Evolutionary conservation across 2,329 filamentous ascomycete genomes (phyloP).

Genomic region (Didymella segeticola): DNA sequence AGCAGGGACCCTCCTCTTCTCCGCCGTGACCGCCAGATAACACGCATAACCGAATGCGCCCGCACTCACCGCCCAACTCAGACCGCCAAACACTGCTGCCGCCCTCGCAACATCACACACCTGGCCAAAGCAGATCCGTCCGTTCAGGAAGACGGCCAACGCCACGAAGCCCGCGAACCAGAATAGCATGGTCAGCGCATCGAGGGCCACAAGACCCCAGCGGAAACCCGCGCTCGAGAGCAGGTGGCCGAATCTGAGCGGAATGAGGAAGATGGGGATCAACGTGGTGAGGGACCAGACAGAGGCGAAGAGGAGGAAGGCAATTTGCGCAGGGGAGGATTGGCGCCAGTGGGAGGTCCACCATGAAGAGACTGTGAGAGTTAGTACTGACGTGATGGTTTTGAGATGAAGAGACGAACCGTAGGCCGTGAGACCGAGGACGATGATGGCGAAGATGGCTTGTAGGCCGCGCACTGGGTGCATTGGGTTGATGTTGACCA

Average conservation of each 20-base stretch:
- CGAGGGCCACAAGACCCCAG: conserved; percentile 65
- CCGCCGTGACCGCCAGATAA: conserved; percentile 43
- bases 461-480: conserved; percentile 72
- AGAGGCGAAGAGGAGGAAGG: conserved; percentile 81
- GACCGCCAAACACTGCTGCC: conserved; percentile 70
- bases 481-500: conserved; percentile 56
- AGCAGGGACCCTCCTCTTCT: conserved; percentile 21
- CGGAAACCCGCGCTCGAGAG: conserved; percentile 63
- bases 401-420: conserved; percentile 53
- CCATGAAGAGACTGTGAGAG: conserved; percentile 62
- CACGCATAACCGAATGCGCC: conserved; percentile 45
- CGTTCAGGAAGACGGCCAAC: conserved; percentile 69
- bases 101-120: conserved; percentile 69
- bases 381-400: background rate
- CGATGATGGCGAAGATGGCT: conserved; percentile 72
- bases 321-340: conserved; percentile 63
- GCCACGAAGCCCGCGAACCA: conserved; percentile 90
- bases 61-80: conserved; percentile 62
- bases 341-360: conserved; percentile 60
- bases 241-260: conserved; percentile 60
- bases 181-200: conserved; percentile 79
- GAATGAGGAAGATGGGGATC: conserved; percentile 72
- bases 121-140: conserved; percentile 60
- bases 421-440: conserved; percentile 77
- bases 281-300: conserved; percentile 75